Conservation (phyloP, 139 green algal species). For the Nannochloris sp. region DNA sequence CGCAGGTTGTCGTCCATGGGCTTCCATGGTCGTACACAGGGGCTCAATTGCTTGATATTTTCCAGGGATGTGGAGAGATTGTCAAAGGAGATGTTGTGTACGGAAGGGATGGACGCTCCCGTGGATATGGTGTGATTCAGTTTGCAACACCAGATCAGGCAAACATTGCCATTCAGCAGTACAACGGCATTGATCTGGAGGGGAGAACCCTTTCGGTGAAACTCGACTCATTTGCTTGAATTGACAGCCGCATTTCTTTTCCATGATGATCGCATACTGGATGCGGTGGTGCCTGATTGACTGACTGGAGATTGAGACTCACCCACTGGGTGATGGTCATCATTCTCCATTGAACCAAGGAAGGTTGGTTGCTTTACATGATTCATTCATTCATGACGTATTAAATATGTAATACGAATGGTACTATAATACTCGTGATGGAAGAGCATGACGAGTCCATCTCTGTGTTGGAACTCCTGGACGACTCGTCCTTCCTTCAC, state of each 20-base stretch:
- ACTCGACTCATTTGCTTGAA: slow-evolving; percentile 74
- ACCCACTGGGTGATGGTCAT: no score
- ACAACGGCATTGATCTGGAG: slow-evolving; percentile 71
- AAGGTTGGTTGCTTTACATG: no score
- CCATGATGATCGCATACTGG: no score
- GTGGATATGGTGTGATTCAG: slow-evolving; percentile 80
- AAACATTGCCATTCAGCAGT: slow-evolving; percentile 56
- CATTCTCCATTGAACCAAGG: no score
- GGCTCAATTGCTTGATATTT: slow-evolving; percentile 70
- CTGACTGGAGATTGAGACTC: no score
- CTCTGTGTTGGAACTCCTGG: no score
- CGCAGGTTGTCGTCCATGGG: slow-evolving; percentile 83
- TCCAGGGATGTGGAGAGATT: slow-evolving; percentile 53
- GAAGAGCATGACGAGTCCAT: no score
- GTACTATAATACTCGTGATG: no score
- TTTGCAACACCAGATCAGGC: slow-evolving; percentile 67
- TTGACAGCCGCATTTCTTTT: not conserved
- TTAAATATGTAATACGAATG: no score
- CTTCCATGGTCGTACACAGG: slow-evolving; percentile 80
- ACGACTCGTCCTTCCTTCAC: no score
- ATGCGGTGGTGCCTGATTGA: no score
- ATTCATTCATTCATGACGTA: no score
- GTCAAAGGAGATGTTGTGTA: slow-evolving; percentile 64
- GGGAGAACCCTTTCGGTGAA: slow-evolving; percentile 71
- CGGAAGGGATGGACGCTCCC: slow-evolving; percentile 59